A percentile compares a stretch with the other conserved stretches of the same genome.
These are phyloP conservation scores for Penicillium sp. DNA, from an alignment of 2,329 filamentous ascomycete species.

Conservation along the genomic window DNA sequence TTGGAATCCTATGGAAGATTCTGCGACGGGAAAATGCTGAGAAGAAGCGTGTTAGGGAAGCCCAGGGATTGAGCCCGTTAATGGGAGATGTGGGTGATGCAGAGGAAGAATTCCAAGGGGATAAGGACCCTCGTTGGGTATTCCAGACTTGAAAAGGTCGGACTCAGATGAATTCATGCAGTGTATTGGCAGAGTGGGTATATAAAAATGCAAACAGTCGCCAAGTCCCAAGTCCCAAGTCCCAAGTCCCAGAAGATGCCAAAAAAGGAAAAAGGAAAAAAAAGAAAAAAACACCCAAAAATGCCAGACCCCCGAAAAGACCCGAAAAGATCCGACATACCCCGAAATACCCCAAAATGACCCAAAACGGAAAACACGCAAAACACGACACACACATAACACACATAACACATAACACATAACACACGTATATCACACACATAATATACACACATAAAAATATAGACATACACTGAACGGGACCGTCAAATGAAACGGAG, in stretches of 20 bases:
- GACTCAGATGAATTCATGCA: not conserved
- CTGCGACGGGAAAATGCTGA: conserved; percentile 58
- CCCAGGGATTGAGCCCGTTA: conserved; percentile 26
- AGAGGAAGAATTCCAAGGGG: conserved; percentile 56
- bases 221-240: not conserved
- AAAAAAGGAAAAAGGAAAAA: not conserved
- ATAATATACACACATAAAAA: conserved; percentile 22
- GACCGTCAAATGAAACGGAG: conserved; percentile 32
- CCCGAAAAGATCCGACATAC: conserved; percentile 4
- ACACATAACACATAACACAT: conserved; percentile 19
- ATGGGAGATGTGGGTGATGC: conserved; percentile 49
- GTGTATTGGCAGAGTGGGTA: not conserved
- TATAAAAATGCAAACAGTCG: not conserved
- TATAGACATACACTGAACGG: conserved; percentile 18
- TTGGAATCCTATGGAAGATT: conserved; percentile 51
- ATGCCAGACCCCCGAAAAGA: not conserved
- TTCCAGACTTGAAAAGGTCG: conserved; percentile 52
- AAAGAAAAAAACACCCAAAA: no score
- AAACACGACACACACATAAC: conserved; percentile 20
- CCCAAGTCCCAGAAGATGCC: not conserved
- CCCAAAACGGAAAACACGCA: conserved; percentile 7
- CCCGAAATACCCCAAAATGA: not conserved
- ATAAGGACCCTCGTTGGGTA: conserved; percentile 64
- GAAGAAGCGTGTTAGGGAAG: conserved; percentile 50
- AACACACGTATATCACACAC: conserved; percentile 25